Conservation (phyloP, 2,329 filamentous ascomycete species). For the Penicillium sp. region DNA sequence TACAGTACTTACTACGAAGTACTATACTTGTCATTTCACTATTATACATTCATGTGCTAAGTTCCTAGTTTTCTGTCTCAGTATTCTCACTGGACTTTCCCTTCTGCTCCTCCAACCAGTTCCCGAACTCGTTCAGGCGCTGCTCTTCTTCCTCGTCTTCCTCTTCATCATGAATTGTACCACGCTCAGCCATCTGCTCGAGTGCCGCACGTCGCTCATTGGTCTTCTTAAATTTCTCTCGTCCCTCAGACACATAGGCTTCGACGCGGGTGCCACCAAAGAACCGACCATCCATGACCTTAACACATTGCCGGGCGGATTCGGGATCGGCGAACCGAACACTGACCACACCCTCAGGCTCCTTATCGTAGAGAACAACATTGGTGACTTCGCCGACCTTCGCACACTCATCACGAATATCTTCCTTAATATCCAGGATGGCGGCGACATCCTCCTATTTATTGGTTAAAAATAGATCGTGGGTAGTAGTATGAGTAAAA, state of each 20-base stretch:
- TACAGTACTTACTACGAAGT: background rate
- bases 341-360: slow-evolving; percentile 79
- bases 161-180: slow-evolving; percentile 36
- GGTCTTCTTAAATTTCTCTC: slow-evolving; percentile 71
- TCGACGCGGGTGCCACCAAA: slow-evolving; percentile 73
- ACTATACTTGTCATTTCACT: background rate
- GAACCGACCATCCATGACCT: slow-evolving; percentile 73
- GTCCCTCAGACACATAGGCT: slow-evolving; percentile 69
- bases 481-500: background rate
- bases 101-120: background rate
- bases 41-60: background rate
- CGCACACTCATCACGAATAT: slow-evolving; percentile 84
- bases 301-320: slow-evolving; percentile 70
- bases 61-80: too few species aligned
- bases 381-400: slow-evolving; percentile 88
- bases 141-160: slow-evolving; percentile 47
- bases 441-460: slow-evolving; percentile 72
- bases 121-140: slow-evolving; percentile 41
- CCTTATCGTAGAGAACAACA: slow-evolving; percentile 84
- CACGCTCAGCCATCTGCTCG: slow-evolving; percentile 51
- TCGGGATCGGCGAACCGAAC: slow-evolving; percentile 75
- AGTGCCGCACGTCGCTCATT: slow-evolving; percentile 46
- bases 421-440: slow-evolving; percentile 88
- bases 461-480: background rate
- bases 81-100: background rate